Conservation (phyloP, 2,329 filamentous ascomycete genomes). For the Diplodia corticola region DNA sequence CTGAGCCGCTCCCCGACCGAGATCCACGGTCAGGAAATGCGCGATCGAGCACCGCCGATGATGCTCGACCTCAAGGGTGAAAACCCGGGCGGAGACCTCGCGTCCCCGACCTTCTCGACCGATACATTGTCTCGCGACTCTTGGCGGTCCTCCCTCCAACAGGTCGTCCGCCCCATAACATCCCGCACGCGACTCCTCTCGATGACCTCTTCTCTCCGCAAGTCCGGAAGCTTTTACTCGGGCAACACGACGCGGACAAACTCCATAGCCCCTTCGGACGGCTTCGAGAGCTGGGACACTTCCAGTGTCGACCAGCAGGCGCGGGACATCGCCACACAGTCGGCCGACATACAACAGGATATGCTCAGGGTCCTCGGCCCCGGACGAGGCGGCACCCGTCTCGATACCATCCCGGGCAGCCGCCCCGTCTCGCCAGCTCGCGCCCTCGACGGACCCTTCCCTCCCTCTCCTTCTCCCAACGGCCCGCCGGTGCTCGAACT, state of each 20-base stretch:
- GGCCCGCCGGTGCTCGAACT: neutral
- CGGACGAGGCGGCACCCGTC: slow-evolving; percentile 49
- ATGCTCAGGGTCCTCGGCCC: slow-evolving; percentile 34
- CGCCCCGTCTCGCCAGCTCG: slow-evolving; percentile 65
- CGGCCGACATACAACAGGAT: slow-evolving; percentile 38
- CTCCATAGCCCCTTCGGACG: slow-evolving; percentile 48
- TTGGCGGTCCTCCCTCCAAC: slow-evolving; percentile 40
- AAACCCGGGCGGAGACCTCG: slow-evolving; percentile 23
- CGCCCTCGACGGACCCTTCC: slow-evolving; percentile 56
- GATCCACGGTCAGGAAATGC: slow-evolving; percentile 39
- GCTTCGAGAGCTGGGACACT: slow-evolving; percentile 76
- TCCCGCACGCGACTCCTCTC: slow-evolving; percentile 36
- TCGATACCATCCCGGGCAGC: slow-evolving; percentile 72
- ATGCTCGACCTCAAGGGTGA: slow-evolving; percentile 26
- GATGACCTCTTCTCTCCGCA: slow-evolving; percentile 32
- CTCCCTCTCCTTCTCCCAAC: slow-evolving; percentile 13
- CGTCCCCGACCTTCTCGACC: slow-evolving; percentile 39
- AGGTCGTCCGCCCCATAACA: slow-evolving; percentile 40
- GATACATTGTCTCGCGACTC: slow-evolving; percentile 37
- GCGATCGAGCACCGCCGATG: slow-evolving; percentile 29
- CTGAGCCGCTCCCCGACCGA: slow-evolving; percentile 29
- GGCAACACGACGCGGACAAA: slow-evolving; percentile 21
- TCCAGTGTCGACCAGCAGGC: slow-evolving; percentile 65
- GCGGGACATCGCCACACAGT: slow-evolving; percentile 58
- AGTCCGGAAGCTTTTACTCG: slow-evolving; percentile 37